phyloP scores from a whole-genome alignment of 768 basidiomycete species.

The Kwoniella dendrophila region DNA sequence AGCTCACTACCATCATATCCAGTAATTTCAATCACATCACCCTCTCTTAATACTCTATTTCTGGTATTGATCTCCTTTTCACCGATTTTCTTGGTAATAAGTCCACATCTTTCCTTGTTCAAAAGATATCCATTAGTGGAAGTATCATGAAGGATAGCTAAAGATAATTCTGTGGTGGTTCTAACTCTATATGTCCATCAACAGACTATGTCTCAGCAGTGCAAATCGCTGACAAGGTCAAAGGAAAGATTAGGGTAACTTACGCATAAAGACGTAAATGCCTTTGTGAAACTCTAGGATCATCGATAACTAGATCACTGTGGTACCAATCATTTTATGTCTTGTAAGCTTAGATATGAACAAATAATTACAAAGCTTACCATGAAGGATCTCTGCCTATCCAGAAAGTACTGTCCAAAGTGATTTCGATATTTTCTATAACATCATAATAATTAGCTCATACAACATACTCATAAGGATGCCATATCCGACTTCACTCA shows the following conservation, averaged over 20 bases:
- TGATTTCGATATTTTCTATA: too few relatives aligned
- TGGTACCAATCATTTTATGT: neutral
- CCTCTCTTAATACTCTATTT: slow-evolving; percentile 24
- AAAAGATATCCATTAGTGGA: slow-evolving; percentile 34
- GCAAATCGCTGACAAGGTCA: neutral
- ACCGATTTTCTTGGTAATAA: neutral
- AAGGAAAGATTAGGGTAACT: neutral
- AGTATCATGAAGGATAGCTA: slow-evolving; percentile 33
- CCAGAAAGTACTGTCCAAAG: slow-evolving; percentile 19
- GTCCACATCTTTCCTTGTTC: slow-evolving; percentile 21
- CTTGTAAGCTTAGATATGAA: neutral
- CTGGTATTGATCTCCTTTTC: neutral
- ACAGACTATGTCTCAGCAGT: slow-evolving; percentile 3
- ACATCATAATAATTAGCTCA: too few relatives aligned
- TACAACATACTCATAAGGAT: too few relatives aligned
- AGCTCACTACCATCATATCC: slow-evolving; percentile 16
- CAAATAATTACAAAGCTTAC: slow-evolving; percentile 2
- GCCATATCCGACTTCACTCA: too few relatives aligned
- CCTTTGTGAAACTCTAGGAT: slow-evolving; percentile 19
- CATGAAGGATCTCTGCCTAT: slow-evolving; percentile 23
- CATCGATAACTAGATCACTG: slow-evolving; percentile 25
- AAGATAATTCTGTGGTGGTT: slow-evolving; percentile 19
- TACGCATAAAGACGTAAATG: slow-evolving; percentile 26
- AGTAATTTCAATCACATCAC: slow-evolving; percentile 24
- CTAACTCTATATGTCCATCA: slow-evolving; percentile 13